phyloP scores from a whole-genome alignment of 2,329 filamentous ascomycete species.

The Mycosphaerelloides madeirae region DNA sequence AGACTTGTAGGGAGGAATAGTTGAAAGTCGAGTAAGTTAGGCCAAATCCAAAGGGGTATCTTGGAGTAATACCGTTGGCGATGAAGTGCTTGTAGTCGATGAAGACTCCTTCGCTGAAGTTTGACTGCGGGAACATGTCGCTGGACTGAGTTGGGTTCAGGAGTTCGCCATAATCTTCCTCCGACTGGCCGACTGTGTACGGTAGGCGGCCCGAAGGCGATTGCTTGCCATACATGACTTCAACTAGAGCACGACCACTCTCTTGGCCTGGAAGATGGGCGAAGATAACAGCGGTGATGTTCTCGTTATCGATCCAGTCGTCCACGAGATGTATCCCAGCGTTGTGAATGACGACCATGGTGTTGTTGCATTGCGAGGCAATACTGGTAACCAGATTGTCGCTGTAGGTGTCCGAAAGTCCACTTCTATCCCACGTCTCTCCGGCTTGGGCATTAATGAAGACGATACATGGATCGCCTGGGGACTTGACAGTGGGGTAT shows the following conservation, averaged over 20 bases:
- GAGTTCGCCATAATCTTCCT: constrained; percentile 26
- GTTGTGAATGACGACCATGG: constrained; percentile 80
- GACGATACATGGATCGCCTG: background rate
- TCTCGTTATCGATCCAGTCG: constrained; percentile 24
- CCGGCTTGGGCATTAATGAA: constrained; percentile 45
- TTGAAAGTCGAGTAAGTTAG: constrained; percentile 42
- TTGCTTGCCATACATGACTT: constrained; percentile 23
- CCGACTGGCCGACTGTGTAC: constrained; percentile 28
- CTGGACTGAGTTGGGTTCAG: constrained; percentile 16
- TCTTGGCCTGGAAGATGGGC: constrained; percentile 22
- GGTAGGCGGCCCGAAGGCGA: constrained; percentile 28
- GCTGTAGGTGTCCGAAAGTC: no score
- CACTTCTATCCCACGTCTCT: constrained; percentile 8
- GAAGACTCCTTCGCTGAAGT: constrained; percentile 38
- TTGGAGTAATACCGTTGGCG: constrained; percentile 36
- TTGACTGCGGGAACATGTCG: constrained; percentile 16
- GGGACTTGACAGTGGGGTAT: background rate
- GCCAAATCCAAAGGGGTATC: constrained; percentile 43
- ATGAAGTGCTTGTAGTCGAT: constrained; percentile 44
- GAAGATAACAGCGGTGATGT: constrained; percentile 19
- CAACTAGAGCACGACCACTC: constrained; percentile 19
- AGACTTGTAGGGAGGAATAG: constrained; percentile 29
- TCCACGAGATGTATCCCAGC: constrained; percentile 52
- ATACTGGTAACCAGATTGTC: constrained; percentile 22
- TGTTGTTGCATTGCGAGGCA: constrained; percentile 40